Percentiles rank a stretch among this genome's conserved stretches.
Conservation (phyloP, 2,329 filamentous ascomycete genomes). For the Zymoseptoria pseudotritici region DNA sequence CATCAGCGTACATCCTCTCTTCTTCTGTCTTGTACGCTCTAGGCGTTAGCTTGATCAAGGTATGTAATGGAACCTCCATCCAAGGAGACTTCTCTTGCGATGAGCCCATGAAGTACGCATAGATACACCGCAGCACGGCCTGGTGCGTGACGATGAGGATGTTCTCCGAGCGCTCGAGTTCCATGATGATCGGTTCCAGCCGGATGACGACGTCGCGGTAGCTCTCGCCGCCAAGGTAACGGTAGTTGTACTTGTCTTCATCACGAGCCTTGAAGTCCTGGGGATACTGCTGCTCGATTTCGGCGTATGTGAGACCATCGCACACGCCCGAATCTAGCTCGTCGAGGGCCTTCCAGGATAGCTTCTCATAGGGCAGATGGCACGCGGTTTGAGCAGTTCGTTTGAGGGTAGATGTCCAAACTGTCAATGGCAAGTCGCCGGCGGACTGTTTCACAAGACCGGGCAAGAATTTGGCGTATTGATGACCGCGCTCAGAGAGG, state of each 20-base stretch:
- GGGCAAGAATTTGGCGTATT: conserved; percentile 79
- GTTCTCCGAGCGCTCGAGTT: conserved; percentile 90
- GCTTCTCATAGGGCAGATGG: conserved; percentile 83
- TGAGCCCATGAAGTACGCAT: conserved; percentile 98
- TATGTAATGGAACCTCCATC: conserved; percentile 98
- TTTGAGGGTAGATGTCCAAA: conserved; percentile 69
- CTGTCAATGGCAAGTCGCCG: conserved; percentile 63
- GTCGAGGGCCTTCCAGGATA: conserved; percentile 97
- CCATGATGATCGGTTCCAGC: conserved; percentile 98
- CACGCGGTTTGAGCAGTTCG: conserved; percentile 89
- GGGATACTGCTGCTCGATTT: conserved; percentile 84
- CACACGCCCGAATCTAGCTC: conserved; percentile 95
- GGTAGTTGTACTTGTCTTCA: conserved; percentile 99
- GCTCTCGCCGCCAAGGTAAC: conserved; percentile 91
- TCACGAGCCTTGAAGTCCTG: conserved; percentile 94
- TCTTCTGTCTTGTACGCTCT: conserved; percentile 91
- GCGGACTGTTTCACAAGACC: conserved; percentile 79
- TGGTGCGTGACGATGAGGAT: conserved; percentile 98
- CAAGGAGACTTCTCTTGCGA: conserved; percentile 87
- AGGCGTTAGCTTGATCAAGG: conserved; percentile 91
- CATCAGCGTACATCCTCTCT: conserved; percentile 78
- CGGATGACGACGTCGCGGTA: conserved; percentile 96
- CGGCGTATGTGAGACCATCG: conserved; percentile 90
- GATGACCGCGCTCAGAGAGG: conserved; percentile 76
- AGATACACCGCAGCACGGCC: conserved; percentile 92